Evolutionary conservation across 176 grass and related monocot genomes (phyloP).

Genomic region (Avena eriantha): DNA sequence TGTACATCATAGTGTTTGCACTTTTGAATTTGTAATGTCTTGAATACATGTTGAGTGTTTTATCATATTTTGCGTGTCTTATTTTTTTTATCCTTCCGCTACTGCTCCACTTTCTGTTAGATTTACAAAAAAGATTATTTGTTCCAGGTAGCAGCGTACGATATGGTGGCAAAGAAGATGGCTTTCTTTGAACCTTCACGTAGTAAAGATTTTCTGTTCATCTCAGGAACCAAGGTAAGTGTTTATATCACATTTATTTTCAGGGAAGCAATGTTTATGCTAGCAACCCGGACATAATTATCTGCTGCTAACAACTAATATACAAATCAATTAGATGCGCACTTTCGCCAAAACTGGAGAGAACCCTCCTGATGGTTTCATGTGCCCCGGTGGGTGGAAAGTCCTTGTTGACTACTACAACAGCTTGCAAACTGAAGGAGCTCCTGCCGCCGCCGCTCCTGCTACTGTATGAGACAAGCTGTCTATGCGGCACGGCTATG

Average conservation of each 20-base stretch:
- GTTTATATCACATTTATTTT: not conserved
- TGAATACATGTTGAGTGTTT: not conserved
- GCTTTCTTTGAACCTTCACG: slow-evolving; percentile 95
- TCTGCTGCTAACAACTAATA: slow-evolving; percentile 10
- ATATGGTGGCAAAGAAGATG: slow-evolving; percentile 82
- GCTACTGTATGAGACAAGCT: slow-evolving; percentile 52
- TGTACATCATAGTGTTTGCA: slow-evolving; percentile 6
- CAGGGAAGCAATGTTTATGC: not conserved
- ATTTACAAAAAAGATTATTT: slow-evolving; percentile 9
- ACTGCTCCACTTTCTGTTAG: not conserved
- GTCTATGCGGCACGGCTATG: slow-evolving; percentile 24
- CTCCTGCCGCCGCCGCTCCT: not conserved
- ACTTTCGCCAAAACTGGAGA: slow-evolving; percentile 86
- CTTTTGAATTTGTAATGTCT: not conserved
- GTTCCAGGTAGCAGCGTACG: slow-evolving; percentile 86
- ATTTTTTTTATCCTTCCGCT: not conserved
- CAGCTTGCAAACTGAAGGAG: slow-evolving; percentile 77
- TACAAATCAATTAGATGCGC: slow-evolving; percentile 69
- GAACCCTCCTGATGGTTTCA: slow-evolving; percentile 93
- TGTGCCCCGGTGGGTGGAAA: slow-evolving; percentile 94
- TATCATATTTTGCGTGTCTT: not conserved
- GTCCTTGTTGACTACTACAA: slow-evolving; percentile 93
- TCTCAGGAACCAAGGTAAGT: slow-evolving; percentile 97
- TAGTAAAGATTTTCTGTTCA: slow-evolving; percentile 91
- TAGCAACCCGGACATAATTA: not conserved